Conservation (phyloP, 75 land plant species). For the Pinus taeda region DNA sequence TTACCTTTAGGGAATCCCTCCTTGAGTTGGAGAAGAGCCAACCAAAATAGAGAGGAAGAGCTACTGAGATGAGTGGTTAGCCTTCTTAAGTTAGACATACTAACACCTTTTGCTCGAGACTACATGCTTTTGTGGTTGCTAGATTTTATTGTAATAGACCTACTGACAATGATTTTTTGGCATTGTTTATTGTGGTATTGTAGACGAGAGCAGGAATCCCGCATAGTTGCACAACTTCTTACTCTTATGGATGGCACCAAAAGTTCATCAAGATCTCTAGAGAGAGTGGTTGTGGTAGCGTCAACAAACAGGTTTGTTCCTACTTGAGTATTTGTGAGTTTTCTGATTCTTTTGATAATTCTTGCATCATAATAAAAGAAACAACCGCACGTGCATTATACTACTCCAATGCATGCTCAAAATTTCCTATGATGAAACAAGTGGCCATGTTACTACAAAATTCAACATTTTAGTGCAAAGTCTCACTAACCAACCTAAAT, state of each 20-base stretch:
- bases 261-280: conserved; percentile 22
- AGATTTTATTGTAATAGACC: neutral
- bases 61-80: too few relatives aligned
- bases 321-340: conserved; percentile 1
- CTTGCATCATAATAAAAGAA: neutral
- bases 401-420: neutral
- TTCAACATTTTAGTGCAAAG: too few relatives aligned
- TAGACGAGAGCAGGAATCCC: conserved; percentile 81
- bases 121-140: too few relatives aligned
- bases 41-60: too few relatives aligned
- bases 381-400: too few relatives aligned
- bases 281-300: conserved; percentile 78
- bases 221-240: conserved; percentile 73
- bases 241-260: conserved; percentile 80
- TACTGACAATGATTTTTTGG: neutral
- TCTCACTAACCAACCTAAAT: too few relatives aligned
- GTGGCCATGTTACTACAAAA: neutral
- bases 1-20: too few relatives aligned
- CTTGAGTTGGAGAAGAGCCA: too few relatives aligned
- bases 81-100: too few relatives aligned
- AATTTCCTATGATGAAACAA: neutral
- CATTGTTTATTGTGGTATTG: conserved; percentile 7
- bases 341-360: neutral
- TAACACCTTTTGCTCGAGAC: too few relatives aligned
- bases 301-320: conserved; percentile 73